phyloP scores from a whole-genome alignment of 140 eudicot genomes.

The Anethum foeniculum region DNA sequence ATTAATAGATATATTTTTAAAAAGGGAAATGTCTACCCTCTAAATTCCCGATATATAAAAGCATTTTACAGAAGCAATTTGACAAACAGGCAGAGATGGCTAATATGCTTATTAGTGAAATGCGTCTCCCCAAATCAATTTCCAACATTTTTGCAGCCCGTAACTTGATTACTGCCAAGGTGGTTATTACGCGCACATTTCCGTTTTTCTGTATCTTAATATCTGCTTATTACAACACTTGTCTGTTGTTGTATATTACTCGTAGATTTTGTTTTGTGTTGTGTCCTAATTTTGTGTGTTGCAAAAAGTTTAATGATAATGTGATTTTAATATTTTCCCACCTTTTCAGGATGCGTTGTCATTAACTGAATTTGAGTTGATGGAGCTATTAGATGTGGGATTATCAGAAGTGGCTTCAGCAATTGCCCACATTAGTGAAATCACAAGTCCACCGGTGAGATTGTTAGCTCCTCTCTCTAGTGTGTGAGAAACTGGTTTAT shows the following conservation, averaged over 20 bases:
- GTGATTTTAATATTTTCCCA: background rate
- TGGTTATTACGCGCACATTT: conserved; percentile 29
- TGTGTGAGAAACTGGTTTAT: no score
- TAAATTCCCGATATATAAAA: no score
- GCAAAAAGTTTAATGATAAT: background rate
- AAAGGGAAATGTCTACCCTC: background rate
- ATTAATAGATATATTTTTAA: no score
- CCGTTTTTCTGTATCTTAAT: background rate
- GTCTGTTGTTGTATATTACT: no score
- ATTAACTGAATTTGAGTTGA: conserved; percentile 72
- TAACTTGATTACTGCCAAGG: conserved; percentile 68
- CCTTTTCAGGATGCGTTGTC: conserved; percentile 67
- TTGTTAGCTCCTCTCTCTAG: no score
- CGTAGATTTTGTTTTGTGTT: no score
- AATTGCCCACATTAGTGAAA: conserved; percentile 55
- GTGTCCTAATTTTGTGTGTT: no score
- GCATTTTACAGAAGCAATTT: no score
- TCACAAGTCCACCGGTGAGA: conserved; percentile 59
- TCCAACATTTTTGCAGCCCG: conserved; percentile 75
- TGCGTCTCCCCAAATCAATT: conserved; percentile 60
- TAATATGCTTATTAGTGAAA: conserved; percentile 60
- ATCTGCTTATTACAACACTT: background rate
- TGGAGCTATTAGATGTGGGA: conserved; percentile 72
- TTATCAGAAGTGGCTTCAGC: conserved; percentile 48
- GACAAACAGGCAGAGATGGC: conserved; percentile 35